Evolutionary conservation across 257 asterid species (phyloP), one percentile per base, ranked within the genome.

Genomic region (Petunia secreta): DNA sequence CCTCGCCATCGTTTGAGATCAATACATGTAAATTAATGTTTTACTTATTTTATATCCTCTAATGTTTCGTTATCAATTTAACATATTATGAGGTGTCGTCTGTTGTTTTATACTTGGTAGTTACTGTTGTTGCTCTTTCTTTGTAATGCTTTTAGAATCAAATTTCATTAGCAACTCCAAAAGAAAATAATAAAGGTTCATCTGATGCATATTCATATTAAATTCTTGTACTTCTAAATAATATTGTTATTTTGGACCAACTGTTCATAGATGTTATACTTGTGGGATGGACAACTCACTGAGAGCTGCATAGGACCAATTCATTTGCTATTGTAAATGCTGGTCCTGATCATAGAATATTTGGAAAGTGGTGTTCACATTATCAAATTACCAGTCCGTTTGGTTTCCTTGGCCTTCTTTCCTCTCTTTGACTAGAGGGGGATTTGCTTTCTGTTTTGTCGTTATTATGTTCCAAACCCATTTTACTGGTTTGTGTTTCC

Each of bases 201-300:
- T 11, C 58, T 62, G 38, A 34, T 62, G 67, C 15, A 8, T 37
- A 4, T 25, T 62, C 2, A 25, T 34, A 36, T 36, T 8, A 5
- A 6, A 57, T 53, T 55, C 8, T 57, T 57, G 63, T n/a, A 15
- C 5, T 1, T 8, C 63, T 1, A 57, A 57, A 57, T 15, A 15
- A 37, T 7, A 10, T 15, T 53, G 11, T 53, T 10, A 10, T 53
- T 53, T 53, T 53, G 9, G 25, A 25, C 7, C 0, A 0, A 3
- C 15, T 67, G 8, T 67, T 43, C 2, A 4, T 67, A 43, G 55
- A 14, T 41, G 3, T 43, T 68, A 25, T 44, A 16, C 58, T 16
- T 44, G 76, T 68, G 41, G 16, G 58, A 11, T 68, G 25, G 16
- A 46, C 76, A 48, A 71, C 25, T 71, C 77, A 71, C 46, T 2